phyloP scores from a whole-genome alignment of 352 stramenopile genomes.

The Halophytophthora polymorphica region DNA sequence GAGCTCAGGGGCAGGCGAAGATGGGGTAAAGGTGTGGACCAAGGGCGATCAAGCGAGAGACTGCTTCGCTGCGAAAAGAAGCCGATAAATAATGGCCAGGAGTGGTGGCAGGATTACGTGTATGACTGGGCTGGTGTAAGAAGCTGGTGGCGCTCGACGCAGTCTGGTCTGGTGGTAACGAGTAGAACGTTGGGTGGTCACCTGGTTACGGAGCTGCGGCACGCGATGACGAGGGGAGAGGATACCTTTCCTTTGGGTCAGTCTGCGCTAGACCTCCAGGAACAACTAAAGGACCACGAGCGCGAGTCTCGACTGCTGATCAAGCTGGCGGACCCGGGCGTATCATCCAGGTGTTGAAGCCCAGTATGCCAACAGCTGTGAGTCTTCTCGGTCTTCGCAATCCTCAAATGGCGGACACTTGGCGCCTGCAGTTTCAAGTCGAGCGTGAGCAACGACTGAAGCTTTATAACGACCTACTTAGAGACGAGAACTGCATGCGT shows the following conservation, averaged over 20 bases:
- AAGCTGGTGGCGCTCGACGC: constrained; percentile 4
- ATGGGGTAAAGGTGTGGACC: no score
- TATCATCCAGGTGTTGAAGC: constrained; percentile 5
- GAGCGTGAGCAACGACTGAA: background rate
- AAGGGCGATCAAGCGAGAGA: no score
- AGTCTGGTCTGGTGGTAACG: background rate
- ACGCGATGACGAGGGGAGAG: background rate
- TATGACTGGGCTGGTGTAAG: no score
- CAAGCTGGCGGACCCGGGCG: constrained; percentile 9
- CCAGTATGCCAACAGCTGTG: background rate
- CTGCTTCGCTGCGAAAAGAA: no score
- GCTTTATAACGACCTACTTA: constrained; percentile 2
- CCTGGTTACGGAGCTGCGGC: background rate
- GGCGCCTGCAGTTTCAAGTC: background rate
- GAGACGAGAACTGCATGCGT: background rate
- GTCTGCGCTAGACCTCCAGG: background rate
- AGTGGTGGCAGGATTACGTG: no score
- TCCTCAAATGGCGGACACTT: background rate
- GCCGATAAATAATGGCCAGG: no score
- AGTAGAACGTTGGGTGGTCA: background rate
- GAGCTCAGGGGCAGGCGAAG: no score
- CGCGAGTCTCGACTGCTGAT: constrained; percentile 10
- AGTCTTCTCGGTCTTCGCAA: background rate
- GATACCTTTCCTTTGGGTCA: background rate
- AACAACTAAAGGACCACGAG: constrained; percentile 3